phyloP scores from a whole-genome alignment of 176 grass and related monocot genomes.

The Raddia distichophylla region DNA sequence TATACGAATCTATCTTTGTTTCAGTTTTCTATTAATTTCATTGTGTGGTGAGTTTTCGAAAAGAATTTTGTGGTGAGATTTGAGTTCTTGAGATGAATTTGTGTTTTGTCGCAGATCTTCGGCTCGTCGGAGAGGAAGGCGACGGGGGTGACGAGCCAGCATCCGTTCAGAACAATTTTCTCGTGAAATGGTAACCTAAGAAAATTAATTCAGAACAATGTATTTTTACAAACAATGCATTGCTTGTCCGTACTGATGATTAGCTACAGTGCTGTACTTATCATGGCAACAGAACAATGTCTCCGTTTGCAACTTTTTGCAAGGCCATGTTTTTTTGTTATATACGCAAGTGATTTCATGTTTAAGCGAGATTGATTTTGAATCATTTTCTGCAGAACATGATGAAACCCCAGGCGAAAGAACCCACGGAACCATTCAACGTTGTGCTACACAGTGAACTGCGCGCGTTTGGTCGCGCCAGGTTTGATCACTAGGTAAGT shows the following conservation, averaged over 20 bases:
- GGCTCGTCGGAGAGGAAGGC: slow-evolving; percentile 59
- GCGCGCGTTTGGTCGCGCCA: slow-evolving; percentile 55
- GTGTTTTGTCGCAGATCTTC: slow-evolving; percentile 43
- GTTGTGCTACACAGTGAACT: slow-evolving; percentile 68
- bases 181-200: not conserved
- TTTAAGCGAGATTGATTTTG: not conserved
- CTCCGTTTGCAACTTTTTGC: not conserved
- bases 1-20: too few species aligned
- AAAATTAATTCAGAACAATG: not conserved
- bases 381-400: slow-evolving; percentile 35
- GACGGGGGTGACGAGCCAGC: slow-evolving; percentile 49
- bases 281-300: not conserved
- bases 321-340: slow-evolving; percentile 10
- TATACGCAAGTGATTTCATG: not conserved
- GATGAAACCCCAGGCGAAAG: slow-evolving; percentile 57
- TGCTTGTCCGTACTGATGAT: too few species aligned
- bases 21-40: too few species aligned
- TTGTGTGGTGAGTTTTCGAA: too few species aligned
- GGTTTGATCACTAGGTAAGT: slow-evolving; percentile 83
- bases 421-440: slow-evolving; percentile 69
- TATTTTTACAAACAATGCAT: too few species aligned
- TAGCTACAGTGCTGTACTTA: too few species aligned
- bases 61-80: too few species aligned
- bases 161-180: slow-evolving; percentile 61
- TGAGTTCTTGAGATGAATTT: not conserved